Evolutionary conservation across 306 rosid species (phyloP).

Genomic region (Quercus parvula): DNA sequence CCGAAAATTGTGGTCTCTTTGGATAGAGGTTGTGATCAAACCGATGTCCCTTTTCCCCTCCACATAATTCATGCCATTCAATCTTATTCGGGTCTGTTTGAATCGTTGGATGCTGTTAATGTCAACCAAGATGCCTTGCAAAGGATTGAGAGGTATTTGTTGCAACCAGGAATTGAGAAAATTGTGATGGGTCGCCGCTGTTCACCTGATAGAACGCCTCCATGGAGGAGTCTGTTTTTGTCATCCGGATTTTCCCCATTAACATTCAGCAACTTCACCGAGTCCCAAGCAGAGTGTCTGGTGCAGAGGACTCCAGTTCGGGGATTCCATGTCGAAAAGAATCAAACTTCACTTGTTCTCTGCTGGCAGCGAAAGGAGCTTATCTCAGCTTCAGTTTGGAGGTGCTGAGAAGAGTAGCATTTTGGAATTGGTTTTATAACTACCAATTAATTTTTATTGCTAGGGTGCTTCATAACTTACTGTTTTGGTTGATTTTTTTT

Average conservation of each 20-base stretch:
- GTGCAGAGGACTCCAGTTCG: slow-evolving; percentile 69
- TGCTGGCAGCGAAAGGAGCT: slow-evolving; percentile 87
- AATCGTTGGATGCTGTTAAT: slow-evolving; percentile 74
- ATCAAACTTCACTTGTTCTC: slow-evolving; percentile 68
- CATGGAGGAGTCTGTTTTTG: slow-evolving; percentile 59
- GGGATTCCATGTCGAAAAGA: slow-evolving; percentile 78
- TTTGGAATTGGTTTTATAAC: slow-evolving; percentile 38
- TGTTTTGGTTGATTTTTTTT: slow-evolving; percentile 37
- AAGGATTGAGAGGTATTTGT: slow-evolving; percentile 65
- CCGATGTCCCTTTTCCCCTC: slow-evolving; percentile 56
- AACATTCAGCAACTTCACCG: slow-evolving; percentile 77
- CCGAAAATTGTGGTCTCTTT: slow-evolving; percentile 75
- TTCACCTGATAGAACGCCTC: slow-evolving; percentile 37
- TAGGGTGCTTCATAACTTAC: slow-evolving; percentile 60
- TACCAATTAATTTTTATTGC: slow-evolving; percentile 32
- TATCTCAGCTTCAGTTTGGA: slow-evolving; percentile 71
- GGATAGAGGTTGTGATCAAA: slow-evolving; percentile 59
- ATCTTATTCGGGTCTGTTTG: slow-evolving; percentile 54
- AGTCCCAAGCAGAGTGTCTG: slow-evolving; percentile 88
- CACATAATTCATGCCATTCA: slow-evolving; percentile 54
- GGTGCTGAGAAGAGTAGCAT: slow-evolving; percentile 51
- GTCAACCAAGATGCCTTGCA: slow-evolving; percentile 60
- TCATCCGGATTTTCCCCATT: slow-evolving; percentile 70
- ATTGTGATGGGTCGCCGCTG: slow-evolving; percentile 41
- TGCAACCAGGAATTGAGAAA: slow-evolving; percentile 80